Base-by-base conservation (phyloP, 2,329 filamentous ascomycete species). In the Boeremia lycopersici region DNA sequence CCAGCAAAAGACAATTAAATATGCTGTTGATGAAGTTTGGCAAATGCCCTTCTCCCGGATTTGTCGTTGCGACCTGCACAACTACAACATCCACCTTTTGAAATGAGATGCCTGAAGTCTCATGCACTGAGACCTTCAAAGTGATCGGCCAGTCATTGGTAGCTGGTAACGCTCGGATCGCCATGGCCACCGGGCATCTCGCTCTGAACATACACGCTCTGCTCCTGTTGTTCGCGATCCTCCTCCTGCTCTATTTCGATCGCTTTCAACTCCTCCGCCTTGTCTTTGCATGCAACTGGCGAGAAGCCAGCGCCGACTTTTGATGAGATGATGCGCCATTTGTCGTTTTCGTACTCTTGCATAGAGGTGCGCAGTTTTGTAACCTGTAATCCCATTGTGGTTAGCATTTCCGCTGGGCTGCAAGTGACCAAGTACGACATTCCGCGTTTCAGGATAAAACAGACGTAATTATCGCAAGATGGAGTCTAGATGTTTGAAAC, bases 261-360 rank as follows among this genome's bases (percentile, higher is more conserved):
- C 13, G 62, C 68, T 19, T 70, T 68, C 28, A 93, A 76, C 76
- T 91, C 84, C 55, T 84, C 78, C 29, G 87, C 88, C 67, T 91
- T 89, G 69, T 96, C 91, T 74, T 89, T 89, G 77, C 93, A 97
- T 39, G 92, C 91, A 31, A 86, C 85, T 35, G 93, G 90, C 33
- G 91, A 95, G 72, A 96, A 96, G 41, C 93, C 92, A 45, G 88
- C 90, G 57, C 93, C 93, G 67, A 97, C 89, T 77, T 96, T 96
- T 69, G 90, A 89, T 56, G 93, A 89, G 59, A 96, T 87, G 70
- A 96, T 91, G 64, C 91, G 89, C 93, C 93, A 97, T 73, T 91
- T 91, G 75, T 96, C 92, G 77, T 89, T 90, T 71, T 95, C 90
- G 79, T 93, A 93, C 74, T 93, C 90, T 71, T 89, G 86, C 63